Evolutionary conservation across 2,329 filamentous ascomycete species (phyloP).

Genomic region (Onygenales sp.): DNA sequence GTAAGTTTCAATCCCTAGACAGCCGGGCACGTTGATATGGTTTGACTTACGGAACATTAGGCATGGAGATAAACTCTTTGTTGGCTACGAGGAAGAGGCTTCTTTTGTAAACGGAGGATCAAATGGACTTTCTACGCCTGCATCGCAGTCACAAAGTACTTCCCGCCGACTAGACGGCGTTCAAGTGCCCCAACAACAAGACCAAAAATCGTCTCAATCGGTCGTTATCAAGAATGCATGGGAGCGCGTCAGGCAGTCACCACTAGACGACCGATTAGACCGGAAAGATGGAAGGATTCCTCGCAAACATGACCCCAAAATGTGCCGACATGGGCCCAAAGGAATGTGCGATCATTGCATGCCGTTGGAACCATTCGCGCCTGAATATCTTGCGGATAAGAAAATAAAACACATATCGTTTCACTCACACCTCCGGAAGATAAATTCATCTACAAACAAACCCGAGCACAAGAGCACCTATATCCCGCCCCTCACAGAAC

Average conservation of each 20-base stretch:
- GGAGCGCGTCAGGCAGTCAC: constrained; percentile 83
- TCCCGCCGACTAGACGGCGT: constrained; percentile 30
- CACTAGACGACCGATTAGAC: constrained; percentile 78
- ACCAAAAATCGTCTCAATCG: constrained; percentile 47
- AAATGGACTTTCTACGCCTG: constrained; percentile 14
- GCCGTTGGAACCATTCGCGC: constrained; percentile 86
- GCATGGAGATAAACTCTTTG: constrained; percentile 84
- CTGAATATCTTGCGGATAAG: constrained; percentile 82
- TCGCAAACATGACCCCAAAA: constrained; percentile 62
- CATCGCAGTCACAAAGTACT: constrained; percentile 13
- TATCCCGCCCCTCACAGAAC: constrained; percentile 88
- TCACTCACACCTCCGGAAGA: constrained; percentile 86
- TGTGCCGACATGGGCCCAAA: constrained; percentile 93
- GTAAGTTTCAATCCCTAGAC: constrained; percentile 26
- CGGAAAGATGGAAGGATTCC: constrained; percentile 82
- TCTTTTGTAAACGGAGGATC: constrained; percentile 41
- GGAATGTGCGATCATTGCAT: constrained; percentile 99
- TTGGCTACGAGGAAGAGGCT: constrained; percentile 61
- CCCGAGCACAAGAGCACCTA: constrained; percentile 88
- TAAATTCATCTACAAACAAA: constrained; percentile 94
- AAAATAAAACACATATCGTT: constrained; percentile 99
- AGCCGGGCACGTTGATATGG: not conserved
- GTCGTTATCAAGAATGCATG: constrained; percentile 75
- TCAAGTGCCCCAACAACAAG: constrained; percentile 39
- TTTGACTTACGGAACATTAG: constrained; percentile 34